These are phyloP conservation scores for Verticillium dahliae DNA, from an alignment of 2,329 filamentous ascomycete species.

Conservation along the genomic window DNA sequence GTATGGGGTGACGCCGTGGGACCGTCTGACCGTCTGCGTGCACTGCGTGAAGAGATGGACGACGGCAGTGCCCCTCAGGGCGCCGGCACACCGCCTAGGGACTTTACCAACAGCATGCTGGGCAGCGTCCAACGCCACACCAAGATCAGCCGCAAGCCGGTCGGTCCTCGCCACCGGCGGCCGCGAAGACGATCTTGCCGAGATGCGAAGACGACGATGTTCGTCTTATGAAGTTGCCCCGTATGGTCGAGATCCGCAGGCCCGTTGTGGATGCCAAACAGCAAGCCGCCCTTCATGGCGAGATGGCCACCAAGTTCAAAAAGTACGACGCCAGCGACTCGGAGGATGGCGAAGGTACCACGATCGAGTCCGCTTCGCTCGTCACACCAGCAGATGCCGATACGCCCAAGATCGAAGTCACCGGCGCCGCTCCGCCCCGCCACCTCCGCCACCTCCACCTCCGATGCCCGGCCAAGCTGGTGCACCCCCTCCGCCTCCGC, in stretches of 20 bases:
- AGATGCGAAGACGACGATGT: slow-evolving; percentile 49
- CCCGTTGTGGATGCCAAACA: slow-evolving; percentile 59
- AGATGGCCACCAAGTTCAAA: slow-evolving; percentile 72
- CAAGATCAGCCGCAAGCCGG: slow-evolving; percentile 48
- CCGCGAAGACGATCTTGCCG: slow-evolving; percentile 36
- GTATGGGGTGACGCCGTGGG: slow-evolving; percentile 77
- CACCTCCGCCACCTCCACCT: slow-evolving; percentile 38
- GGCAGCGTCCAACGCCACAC: slow-evolving; percentile 62
- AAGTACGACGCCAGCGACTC: slow-evolving; percentile 67
- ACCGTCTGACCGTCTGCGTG: slow-evolving; percentile 85
- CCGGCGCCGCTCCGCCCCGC: slow-evolving; percentile 32
- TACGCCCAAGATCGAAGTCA: slow-evolving; percentile 54
- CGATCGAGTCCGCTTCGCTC: slow-evolving; percentile 66
- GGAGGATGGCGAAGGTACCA: slow-evolving; percentile 62
- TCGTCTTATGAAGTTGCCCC: slow-evolving; percentile 74
- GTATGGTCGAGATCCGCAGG: slow-evolving; percentile 70
- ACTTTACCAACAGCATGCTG: slow-evolving; percentile 67
- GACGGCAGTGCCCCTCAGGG: slow-evolving; percentile 43
- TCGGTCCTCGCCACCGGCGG: slow-evolving; percentile 27
- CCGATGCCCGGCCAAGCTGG: slow-evolving; percentile 40
- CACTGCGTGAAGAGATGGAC: slow-evolving; percentile 93
- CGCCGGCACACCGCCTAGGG: slow-evolving; percentile 45
- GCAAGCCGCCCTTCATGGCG: slow-evolving; percentile 57
- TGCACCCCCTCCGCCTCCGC: slow-evolving; percentile 42
- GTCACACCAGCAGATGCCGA: slow-evolving; percentile 58